A percentile compares a stretch with the other conserved stretches of the same genome.
Evolutionary conservation across 2,329 filamentous ascomycete genomes (phyloP).

Genomic region (Pezicula radicicola): DNA sequence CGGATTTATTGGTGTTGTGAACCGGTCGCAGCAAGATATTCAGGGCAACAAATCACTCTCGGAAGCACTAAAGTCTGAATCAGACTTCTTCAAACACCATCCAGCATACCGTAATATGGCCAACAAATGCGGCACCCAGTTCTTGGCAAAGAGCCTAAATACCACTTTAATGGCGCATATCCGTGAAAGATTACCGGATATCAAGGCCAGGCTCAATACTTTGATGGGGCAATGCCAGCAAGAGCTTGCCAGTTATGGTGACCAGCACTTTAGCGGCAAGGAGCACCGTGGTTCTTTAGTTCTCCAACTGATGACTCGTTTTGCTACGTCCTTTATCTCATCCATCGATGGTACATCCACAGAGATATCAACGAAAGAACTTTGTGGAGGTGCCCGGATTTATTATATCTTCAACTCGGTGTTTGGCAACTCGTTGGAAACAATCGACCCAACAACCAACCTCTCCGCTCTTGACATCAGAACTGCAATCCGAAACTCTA

Average conservation of each 20-base stretch:
- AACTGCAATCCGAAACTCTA: conserved; percentile 97
- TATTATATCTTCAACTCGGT: conserved; percentile 32
- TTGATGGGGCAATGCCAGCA: conserved; percentile 99
- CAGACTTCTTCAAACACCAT: conserved; percentile 95
- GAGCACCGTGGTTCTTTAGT: conserved; percentile 95
- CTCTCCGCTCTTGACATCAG: conserved; percentile 92
- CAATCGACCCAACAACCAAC: conserved; percentile 94
- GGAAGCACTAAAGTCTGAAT: conserved; percentile 84
- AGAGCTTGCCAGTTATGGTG: conserved; percentile 95
- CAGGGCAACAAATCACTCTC: conserved; percentile 93
- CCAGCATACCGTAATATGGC: conserved; percentile 97
- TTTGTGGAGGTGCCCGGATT: conserved; percentile 30
- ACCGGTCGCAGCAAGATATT: conserved; percentile 97
- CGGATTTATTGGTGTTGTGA: conserved; percentile 97
- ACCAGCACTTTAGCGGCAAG: conserved; percentile 96
- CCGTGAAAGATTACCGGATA: conserved; percentile 90
- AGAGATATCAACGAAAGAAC: conserved; percentile 91
- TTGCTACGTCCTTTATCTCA: conserved; percentile 95
- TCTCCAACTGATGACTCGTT: conserved; percentile 95
- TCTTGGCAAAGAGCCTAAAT: conserved; percentile 90
- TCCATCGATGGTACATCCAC: conserved; percentile 98
- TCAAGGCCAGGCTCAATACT: conserved; percentile 96
- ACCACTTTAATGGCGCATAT: conserved; percentile 95
- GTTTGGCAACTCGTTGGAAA: conserved; percentile 93
- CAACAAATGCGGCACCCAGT: conserved; percentile 88